Percentiles rank a stretch among this genome's conserved stretches.
Conservation (phyloP, 73 alveolate species). For the Tetrahymena borealis region DNA sequence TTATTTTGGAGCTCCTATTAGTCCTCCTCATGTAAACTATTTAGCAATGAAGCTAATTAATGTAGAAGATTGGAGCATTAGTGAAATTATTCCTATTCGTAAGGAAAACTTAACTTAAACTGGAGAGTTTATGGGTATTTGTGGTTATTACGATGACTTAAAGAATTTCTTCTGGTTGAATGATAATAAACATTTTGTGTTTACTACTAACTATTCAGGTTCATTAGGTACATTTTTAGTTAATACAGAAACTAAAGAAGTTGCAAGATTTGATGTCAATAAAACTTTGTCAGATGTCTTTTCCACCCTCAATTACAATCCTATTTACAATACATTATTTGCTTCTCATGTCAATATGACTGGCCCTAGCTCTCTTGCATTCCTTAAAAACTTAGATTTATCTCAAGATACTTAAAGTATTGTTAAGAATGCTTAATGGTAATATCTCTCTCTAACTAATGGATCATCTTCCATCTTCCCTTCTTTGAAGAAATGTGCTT, state of each 20-base stretch:
- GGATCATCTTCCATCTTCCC: not conserved
- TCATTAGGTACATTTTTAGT: not conserved
- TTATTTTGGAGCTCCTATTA: constrained; percentile 16
- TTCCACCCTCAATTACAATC: not conserved
- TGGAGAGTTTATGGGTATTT: constrained; percentile 9
- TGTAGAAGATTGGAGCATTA: not conserved
- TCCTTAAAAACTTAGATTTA: not conserved
- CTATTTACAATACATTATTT: not conserved
- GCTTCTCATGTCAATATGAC: not conserved
- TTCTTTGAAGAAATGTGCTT: not conserved
- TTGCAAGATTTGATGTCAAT: not conserved
- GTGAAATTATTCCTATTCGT: constrained; percentile 4
- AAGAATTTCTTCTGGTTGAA: constrained; percentile 4
- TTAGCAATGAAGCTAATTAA: constrained; percentile 6
- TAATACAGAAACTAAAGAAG: constrained; percentile 4
- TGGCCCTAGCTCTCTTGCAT: not conserved
- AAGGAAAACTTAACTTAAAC: constrained; percentile 3
- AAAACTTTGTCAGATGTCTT: not conserved
- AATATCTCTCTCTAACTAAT: not conserved
- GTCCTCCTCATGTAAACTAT: constrained; percentile 18
- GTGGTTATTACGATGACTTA: constrained; percentile 38
- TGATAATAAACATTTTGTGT: constrained; percentile 7
- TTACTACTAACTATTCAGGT: not conserved
- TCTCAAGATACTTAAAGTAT: not conserved
- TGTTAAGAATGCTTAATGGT: not conserved